Percentiles rank a stretch among this genome's conserved stretches.
phyloP scores from a whole-genome alignment of 2,329 filamentous ascomycete genomes.

The Botrytis paeoniae region DNA sequence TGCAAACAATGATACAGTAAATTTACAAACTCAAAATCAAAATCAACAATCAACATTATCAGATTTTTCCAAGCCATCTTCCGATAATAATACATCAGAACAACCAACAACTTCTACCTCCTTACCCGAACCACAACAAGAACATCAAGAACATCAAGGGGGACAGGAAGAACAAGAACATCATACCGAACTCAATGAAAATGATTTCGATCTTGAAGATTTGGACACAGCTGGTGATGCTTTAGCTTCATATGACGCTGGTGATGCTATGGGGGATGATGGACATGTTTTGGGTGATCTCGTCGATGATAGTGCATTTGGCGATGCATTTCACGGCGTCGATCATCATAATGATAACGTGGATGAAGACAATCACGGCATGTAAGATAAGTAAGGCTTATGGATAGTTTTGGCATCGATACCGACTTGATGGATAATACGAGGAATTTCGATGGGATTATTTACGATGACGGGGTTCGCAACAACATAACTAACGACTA shows the following conservation, averaged over 20 bases:
- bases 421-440: not conserved
- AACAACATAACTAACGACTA: not conserved
- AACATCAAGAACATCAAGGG: not conserved
- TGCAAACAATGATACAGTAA: not conserved
- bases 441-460: not conserved
- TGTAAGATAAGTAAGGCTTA: slow-evolving; percentile 8
- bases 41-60: not conserved
- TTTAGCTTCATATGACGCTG: slow-evolving; percentile 61
- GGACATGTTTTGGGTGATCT: slow-evolving; percentile 56
- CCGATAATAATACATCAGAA: slow-evolving; percentile 13
- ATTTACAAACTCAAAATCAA: not conserved
- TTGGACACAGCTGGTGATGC: slow-evolving; percentile 71
- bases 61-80: slow-evolving; percentile 8
- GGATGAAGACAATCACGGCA: slow-evolving; percentile 21
- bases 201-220: slow-evolving; percentile 63
- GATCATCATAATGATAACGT: slow-evolving; percentile 34
- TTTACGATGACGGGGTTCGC: not conserved
- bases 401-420: not conserved
- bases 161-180: slow-evolving; percentile 31
- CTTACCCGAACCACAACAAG: slow-evolving; percentile 16
- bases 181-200: slow-evolving; percentile 43
- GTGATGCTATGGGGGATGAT: slow-evolving; percentile 45
- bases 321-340: slow-evolving; percentile 73
- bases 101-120: slow-evolving; percentile 1
- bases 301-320: slow-evolving; percentile 77